A percentile compares a stretch with the other conserved stretches of the same genome.
Conservation (phyloP, 2,329 filamentous ascomycete species). For the Helotiales sp. region DNA sequence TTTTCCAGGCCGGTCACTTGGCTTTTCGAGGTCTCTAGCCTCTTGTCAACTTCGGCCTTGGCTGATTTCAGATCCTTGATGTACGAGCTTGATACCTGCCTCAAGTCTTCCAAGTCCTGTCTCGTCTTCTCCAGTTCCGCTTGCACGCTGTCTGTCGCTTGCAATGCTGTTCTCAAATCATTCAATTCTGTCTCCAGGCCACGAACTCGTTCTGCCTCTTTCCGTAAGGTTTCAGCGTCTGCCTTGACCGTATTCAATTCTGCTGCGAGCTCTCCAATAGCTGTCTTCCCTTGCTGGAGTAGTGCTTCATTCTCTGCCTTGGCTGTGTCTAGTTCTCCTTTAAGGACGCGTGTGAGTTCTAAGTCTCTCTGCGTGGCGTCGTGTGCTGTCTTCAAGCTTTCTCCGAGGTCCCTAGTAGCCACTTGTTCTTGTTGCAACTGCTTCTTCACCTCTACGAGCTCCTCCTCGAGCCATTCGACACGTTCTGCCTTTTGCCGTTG, state of each 20-base stretch:
- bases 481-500: constrained; percentile 3
- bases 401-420: not conserved
- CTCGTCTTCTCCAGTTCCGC: constrained; percentile 18
- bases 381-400: constrained; percentile 1
- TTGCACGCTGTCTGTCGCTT: constrained; percentile 14
- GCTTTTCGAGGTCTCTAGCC: constrained; percentile 19
- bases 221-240: constrained; percentile 8
- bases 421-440: not conserved
- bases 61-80: constrained; percentile 22
- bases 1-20: constrained; percentile 19
- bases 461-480: constrained; percentile 1
- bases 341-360: constrained; percentile 15
- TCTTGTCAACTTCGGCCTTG: constrained; percentile 16
- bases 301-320: constrained; percentile 18
- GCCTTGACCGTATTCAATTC: constrained; percentile 9
- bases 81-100: constrained; percentile 18
- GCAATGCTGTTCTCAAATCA: constrained; percentile 18
- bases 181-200: constrained; percentile 15
- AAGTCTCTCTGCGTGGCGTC: constrained; percentile 9
- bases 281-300: constrained; percentile 15
- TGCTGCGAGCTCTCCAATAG: constrained; percentile 15
- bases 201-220: constrained; percentile 13
- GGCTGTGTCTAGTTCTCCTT: constrained; percentile 17
- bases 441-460: constrained; percentile 2
- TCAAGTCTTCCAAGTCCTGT: constrained; percentile 21